These are phyloP conservation scores for Bacidia rubella DNA, from an alignment of 495 filamentous ascomycete species.

Conservation along the genomic window DNA sequence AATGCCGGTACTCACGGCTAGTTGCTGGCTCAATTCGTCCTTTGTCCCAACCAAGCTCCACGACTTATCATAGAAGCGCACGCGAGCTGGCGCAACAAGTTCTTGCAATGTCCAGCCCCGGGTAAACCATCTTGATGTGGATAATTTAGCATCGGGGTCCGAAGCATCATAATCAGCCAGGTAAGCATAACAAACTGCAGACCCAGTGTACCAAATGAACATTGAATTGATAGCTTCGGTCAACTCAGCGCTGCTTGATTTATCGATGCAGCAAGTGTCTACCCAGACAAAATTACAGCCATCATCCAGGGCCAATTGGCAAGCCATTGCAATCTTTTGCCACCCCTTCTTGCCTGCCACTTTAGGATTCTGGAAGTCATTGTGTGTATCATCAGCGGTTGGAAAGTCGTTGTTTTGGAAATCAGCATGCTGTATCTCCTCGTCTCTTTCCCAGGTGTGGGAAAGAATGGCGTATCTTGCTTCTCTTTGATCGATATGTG, in stretches of 20 bases:
- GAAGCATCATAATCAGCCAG: slow-evolving; percentile 20
- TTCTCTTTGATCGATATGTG: background rate
- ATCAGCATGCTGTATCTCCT: background rate
- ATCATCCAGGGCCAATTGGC: slow-evolving; percentile 11
- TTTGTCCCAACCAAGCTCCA: slow-evolving; percentile 20
- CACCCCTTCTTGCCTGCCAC: slow-evolving; percentile 9
- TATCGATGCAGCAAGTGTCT: slow-evolving; percentile 29
- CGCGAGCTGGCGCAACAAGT: slow-evolving; percentile 19
- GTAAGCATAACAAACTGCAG: slow-evolving; percentile 25
- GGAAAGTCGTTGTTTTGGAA: background rate
- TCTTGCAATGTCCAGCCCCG: slow-evolving; percentile 30
- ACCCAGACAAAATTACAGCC: slow-evolving; percentile 14
- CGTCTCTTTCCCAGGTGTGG: background rate
- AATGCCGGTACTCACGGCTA: slow-evolving; percentile 18
- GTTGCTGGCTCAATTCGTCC: slow-evolving; percentile 3
- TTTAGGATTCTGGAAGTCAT: slow-evolving; percentile 20
- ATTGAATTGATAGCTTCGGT: slow-evolving; percentile 35
- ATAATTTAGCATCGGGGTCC: slow-evolving; percentile 6
- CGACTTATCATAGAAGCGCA: slow-evolving; percentile 15
- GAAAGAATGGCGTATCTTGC: background rate
- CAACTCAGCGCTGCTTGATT: slow-evolving; percentile 27
- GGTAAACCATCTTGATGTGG: slow-evolving; percentile 24
- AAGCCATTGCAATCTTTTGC: slow-evolving; percentile 15
- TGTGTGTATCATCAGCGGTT: too few relatives aligned
- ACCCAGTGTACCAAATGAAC: slow-evolving; percentile 27